These are phyloP conservation scores for Zygosaccharomyces sapae DNA, from an alignment of 1,139 yeast genomes.

Conservation along the genomic window DNA sequence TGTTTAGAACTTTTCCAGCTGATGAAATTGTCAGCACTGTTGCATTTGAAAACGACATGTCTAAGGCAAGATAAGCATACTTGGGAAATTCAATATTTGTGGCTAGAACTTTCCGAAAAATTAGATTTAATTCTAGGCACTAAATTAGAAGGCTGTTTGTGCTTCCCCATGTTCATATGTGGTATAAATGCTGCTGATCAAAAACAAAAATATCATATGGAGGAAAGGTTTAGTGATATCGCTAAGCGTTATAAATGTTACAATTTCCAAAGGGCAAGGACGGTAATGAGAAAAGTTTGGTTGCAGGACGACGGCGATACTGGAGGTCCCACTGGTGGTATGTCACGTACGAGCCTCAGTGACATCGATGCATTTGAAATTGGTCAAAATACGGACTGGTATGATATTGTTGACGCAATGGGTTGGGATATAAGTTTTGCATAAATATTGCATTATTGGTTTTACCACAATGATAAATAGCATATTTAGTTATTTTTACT, in stretches of 20 bases:
- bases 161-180: conserved; percentile 73
- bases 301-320: conserved; percentile 35
- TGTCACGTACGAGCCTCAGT: conserved; percentile 35
- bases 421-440: conserved; percentile 84
- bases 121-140: conserved; percentile 62
- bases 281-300: conserved; percentile 60
- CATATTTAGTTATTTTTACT: background rate
- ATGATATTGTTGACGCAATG: conserved; percentile 54
- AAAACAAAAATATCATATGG: conserved; percentile 50
- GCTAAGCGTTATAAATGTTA: conserved; percentile 62
- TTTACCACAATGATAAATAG: background rate
- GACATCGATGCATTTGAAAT: conserved; percentile 25
- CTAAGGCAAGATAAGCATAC: conserved; percentile 38
- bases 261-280: conserved; percentile 58
- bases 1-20: conserved; percentile 71
- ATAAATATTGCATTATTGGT: conserved; percentile 6
- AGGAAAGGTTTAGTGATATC: conserved; percentile 50
- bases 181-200: conserved; percentile 60
- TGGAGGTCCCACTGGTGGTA: conserved; percentile 36
- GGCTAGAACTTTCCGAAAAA: conserved; percentile 52
- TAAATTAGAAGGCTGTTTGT: conserved; percentile 64
- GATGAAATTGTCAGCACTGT: conserved; percentile 64
- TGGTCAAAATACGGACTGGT: conserved; percentile 50
- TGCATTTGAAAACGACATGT: conserved; percentile 65
- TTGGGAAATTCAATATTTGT: conserved; percentile 58